These are phyloP conservation scores for Starmerella gropengiesseri DNA, from an alignment of 805 yeast genomes.

Conservation along the genomic window DNA sequence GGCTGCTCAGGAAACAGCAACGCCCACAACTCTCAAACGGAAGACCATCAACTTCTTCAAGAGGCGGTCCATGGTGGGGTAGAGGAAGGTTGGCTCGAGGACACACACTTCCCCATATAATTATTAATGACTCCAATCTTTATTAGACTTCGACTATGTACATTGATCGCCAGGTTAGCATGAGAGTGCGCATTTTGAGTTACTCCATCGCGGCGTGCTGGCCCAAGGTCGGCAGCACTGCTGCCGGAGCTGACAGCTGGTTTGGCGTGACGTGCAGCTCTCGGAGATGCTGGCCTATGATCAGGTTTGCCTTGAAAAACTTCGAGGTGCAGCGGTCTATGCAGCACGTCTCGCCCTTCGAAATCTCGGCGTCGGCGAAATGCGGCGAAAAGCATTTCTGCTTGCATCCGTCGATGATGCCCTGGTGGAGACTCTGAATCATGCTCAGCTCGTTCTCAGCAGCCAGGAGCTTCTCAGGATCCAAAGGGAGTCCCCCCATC, in stretches of 20 bases:
- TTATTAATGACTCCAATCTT: not conserved
- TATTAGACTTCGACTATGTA: not conserved
- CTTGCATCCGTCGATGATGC: slow-evolving; percentile 50
- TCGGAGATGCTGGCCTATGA: slow-evolving; percentile 26
- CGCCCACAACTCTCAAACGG: slow-evolving; percentile 24
- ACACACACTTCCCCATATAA: not conserved
- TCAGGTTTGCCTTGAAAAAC: slow-evolving; percentile 56
- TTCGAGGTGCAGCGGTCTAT: slow-evolving; percentile 79
- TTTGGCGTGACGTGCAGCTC: slow-evolving; percentile 15
- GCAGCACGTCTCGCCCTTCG: slow-evolving; percentile 75
- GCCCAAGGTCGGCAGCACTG: slow-evolving; percentile 19
- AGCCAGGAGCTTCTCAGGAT: slow-evolving; percentile 25
- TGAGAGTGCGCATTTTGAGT: not conserved
- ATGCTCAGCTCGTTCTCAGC: slow-evolving; percentile 31
- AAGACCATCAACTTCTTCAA: slow-evolving; percentile 31
- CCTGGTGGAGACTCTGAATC: slow-evolving; percentile 27
- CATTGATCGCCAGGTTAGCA: not conserved
- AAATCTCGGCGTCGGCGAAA: slow-evolving; percentile 73
- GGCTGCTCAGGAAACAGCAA: slow-evolving; percentile 19
- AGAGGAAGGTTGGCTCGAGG: not conserved
- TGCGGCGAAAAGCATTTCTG: slow-evolving; percentile 75
- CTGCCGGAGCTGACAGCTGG: slow-evolving; percentile 13
- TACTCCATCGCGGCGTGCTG: slow-evolving; percentile 17
- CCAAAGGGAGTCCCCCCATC: slow-evolving; percentile 27
- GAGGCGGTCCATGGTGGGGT: slow-evolving; percentile 29